Evolutionary conservation across 306 rosid genomes (phyloP), one percentile per base, ranked within the genome.

Genomic region (Cicer chorassanicum): DNA sequence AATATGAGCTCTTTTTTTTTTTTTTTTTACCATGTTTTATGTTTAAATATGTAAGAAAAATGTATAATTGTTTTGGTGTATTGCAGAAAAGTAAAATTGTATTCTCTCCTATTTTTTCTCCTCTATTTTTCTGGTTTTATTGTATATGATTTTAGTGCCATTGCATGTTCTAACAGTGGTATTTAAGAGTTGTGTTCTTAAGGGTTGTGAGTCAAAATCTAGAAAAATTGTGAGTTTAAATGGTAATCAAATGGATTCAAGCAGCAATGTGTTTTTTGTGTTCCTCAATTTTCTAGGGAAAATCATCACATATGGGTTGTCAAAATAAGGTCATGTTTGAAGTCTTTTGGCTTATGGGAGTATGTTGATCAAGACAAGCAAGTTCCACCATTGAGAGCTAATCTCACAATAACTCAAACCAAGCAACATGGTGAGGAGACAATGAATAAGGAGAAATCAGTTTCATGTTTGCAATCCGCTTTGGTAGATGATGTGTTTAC

Each of bases 161-260:
- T 21, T 21, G 29, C 29, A 21, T 21, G 29, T 21, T 21, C 49
- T 57, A 57, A 21, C 7, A 9, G 14, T 24, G 65, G 42, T 29
- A 24, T 34, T 6, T 18, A 59, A 21, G 65, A 59, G 42, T 6
- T 8, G 8, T 59, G 65, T 62, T 62, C 24, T 62, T 13, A 62
- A 6, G 2, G 29, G 68, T 8, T 62, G 24, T 62, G 68, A 10
- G 48, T 38, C 4, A 59, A 59, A 24, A 59, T 62, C 4, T 2
- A 44, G 12, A n/a, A 18, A 55, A 18, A 18, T 46, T 10, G 36
- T 16, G 65, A 76, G 50, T 69, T 75, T 76, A 64, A 16, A n/a
- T 10, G 16, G 10, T 13, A 38, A 39, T 43, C 48, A 45, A 38
- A 40, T 62, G 24, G 46, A 11, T n/a, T 38, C 29, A 21, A 21